phyloP scores from a whole-genome alignment of 306 rosid species.

The Vigna reflexopilosa region DNA sequence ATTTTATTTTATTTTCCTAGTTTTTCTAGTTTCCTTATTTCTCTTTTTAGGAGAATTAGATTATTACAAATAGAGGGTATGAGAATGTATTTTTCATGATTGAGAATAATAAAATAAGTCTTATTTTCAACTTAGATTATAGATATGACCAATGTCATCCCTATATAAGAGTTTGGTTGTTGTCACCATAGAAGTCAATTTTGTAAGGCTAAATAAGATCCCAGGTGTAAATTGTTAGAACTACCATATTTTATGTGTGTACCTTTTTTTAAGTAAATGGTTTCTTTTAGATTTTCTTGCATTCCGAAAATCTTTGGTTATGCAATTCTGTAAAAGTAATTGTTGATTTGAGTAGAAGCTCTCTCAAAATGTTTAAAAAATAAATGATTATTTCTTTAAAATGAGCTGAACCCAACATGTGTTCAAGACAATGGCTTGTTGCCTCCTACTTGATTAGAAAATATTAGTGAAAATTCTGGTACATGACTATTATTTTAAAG shows the following conservation, averaged over 20 bases:
- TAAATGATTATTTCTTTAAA: neutral
- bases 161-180: neutral
- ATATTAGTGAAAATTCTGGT: neutral
- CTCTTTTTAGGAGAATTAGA: no score
- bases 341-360: neutral
- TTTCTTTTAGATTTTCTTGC: conserved; percentile 28
- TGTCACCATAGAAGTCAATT: neutral
- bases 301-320: conserved; percentile 17
- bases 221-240: neutral
- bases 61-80: no score
- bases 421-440: neutral
- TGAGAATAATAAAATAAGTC: no score
- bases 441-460: conserved; percentile 1
- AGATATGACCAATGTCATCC: neutral
- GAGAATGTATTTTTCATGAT: no score
- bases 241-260: conserved; percentile 28
- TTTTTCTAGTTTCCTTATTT: no score
- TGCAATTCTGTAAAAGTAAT: neutral
- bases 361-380: neutral
- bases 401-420: neutral
- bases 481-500: conserved; percentile 11
- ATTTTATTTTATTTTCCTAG: no score
- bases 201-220: neutral
- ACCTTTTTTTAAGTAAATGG: conserved; percentile 19
- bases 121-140: neutral